phyloP scores from a whole-genome alignment of 2,329 filamentous ascomycete genomes.

The Fusarium robinianum region DNA sequence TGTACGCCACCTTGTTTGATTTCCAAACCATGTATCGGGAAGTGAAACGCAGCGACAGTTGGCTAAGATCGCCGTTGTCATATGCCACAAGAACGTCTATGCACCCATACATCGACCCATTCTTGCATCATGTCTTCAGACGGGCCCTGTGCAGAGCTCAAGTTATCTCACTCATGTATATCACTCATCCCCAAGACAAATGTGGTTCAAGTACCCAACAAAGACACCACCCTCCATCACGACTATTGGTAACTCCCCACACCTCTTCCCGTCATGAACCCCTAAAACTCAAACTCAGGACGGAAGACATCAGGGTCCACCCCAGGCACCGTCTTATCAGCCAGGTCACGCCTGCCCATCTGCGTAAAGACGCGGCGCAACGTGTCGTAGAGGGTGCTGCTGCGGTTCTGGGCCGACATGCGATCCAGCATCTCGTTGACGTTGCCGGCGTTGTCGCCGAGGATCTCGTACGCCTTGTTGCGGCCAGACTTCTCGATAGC shows the following conservation, averaged over 20 bases:
- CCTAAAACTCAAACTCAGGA: slow-evolving; percentile 82
- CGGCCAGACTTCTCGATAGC: slow-evolving; percentile 85
- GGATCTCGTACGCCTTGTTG: slow-evolving; percentile 80
- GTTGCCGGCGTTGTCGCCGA: slow-evolving; percentile 58
- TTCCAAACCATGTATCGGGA: too few relatives aligned
- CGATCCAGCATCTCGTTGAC: slow-evolving; percentile 77
- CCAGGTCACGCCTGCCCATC: slow-evolving; percentile 88
- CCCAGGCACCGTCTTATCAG: slow-evolving; percentile 82
- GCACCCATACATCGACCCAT: too few relatives aligned
- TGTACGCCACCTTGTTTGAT: too few relatives aligned
- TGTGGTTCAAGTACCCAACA: too few relatives aligned
- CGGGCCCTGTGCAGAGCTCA: too few relatives aligned
- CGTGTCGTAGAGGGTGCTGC: slow-evolving; percentile 96
- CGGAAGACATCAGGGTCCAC: slow-evolving; percentile 91
- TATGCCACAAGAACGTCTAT: too few relatives aligned
- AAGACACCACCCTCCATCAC: slow-evolving; percentile 12
- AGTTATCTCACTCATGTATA: too few relatives aligned
- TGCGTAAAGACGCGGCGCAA: slow-evolving; percentile 92
- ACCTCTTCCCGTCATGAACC: too few relatives aligned
- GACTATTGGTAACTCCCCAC: not conserved
- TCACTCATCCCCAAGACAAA: too few relatives aligned
- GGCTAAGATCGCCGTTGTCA: too few relatives aligned
- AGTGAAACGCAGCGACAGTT: too few relatives aligned
- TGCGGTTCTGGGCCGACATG: slow-evolving; percentile 93
- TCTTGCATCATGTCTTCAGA: too few relatives aligned